These are phyloP conservation scores for Eremothecium coryli DNA, from an alignment of 1,139 yeast genomes.

Conservation along the genomic window DNA sequence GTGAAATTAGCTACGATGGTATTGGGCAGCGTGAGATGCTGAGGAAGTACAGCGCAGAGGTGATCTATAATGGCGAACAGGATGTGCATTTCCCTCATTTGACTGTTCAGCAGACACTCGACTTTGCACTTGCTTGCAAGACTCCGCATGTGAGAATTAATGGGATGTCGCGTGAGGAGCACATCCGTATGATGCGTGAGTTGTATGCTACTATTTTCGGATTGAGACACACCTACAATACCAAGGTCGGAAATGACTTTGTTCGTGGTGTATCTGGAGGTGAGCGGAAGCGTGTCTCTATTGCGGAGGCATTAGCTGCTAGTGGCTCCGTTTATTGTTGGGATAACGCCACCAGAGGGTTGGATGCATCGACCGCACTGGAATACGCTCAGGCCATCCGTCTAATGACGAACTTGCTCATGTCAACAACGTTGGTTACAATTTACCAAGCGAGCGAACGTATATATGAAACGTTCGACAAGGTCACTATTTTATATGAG, in stretches of 20 bases:
- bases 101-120: constrained; percentile 43
- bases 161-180: constrained; percentile 33
- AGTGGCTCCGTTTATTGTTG: constrained; percentile 47
- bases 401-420: constrained; percentile 33
- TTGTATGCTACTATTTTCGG: constrained; percentile 47
- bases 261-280: constrained; percentile 81
- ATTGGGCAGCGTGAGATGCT: constrained; percentile 41
- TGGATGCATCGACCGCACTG: constrained; percentile 51
- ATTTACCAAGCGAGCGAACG: constrained; percentile 42
- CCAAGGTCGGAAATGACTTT: constrained; percentile 62
- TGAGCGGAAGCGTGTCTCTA: constrained; percentile 74
- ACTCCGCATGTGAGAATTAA: constrained; percentile 36
- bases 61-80: constrained; percentile 44
- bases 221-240: constrained; percentile 54
- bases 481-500: constrained; percentile 36
- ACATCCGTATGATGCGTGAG: constrained; percentile 43
- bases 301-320: constrained; percentile 50
- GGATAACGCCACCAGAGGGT: constrained; percentile 57
- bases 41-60: constrained; percentile 40
- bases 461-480: constrained; percentile 40
- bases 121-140: constrained; percentile 33
- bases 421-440: constrained; percentile 37
- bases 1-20: constrained; percentile 40
- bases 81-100: constrained; percentile 48
- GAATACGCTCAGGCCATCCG: constrained; percentile 39